Percentiles rank a stretch among this genome's conserved stretches.
Evolutionary conservation across 129 eudicot species (phyloP).

Genomic region (Artemisia annua): DNA sequence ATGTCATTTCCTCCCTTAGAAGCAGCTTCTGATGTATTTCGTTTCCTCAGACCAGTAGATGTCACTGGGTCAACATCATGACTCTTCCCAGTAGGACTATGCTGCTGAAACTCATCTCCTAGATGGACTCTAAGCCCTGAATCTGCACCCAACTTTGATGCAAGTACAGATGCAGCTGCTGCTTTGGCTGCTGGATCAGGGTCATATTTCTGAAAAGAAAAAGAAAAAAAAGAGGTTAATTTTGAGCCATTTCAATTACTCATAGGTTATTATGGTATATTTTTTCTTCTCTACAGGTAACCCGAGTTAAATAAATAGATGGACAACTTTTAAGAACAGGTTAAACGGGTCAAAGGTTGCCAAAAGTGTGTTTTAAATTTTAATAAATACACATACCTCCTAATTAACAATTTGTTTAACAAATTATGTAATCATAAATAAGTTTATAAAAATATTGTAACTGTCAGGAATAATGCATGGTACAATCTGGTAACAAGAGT

Average conservation of each 20-base stretch:
- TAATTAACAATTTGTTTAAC: too few relatives aligned
- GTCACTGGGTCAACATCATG: slow-evolving; percentile 58
- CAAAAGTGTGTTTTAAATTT: too few relatives aligned
- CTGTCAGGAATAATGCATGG: neutral
- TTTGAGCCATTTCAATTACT: neutral
- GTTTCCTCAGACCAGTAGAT: slow-evolving; percentile 66
- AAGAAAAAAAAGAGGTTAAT: neutral
- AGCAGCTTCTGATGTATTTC: slow-evolving; percentile 48
- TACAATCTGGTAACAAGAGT: neutral
- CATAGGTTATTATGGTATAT: neutral
- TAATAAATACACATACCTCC: too few relatives aligned
- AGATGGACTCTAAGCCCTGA: slow-evolving; percentile 70
- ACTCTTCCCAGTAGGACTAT: slow-evolving; percentile 57
- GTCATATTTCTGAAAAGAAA: slow-evolving; percentile 96
- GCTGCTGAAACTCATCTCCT: slow-evolving; percentile 51
- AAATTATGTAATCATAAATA: too few relatives aligned
- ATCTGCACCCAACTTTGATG: slow-evolving; percentile 84
- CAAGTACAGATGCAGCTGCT: slow-evolving; percentile 91
- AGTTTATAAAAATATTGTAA: too few relatives aligned
- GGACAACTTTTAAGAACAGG: neutral
- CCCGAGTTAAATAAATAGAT: too few relatives aligned
- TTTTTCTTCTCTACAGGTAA: neutral
- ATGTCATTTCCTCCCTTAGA: slow-evolving; percentile 44
- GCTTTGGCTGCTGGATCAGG: slow-evolving; percentile 96
- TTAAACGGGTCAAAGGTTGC: neutral